Conservation (phyloP, 192 early-diverging fungal genomes). For the Phycomyces blakesleeanus region DNA sequence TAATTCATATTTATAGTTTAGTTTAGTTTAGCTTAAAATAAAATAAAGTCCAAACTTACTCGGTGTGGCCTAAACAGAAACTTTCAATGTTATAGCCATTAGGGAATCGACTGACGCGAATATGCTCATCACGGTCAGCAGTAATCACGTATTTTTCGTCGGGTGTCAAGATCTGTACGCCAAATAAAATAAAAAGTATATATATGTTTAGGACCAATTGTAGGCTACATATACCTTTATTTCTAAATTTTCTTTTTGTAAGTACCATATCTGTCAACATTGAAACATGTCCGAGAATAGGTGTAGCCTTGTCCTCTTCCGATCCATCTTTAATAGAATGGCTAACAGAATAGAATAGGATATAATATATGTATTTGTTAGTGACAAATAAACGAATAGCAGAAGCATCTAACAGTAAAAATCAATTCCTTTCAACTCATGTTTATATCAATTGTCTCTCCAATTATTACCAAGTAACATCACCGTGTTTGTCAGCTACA, state of each 20-base stretch:
- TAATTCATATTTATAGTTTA: conserved; percentile 15
- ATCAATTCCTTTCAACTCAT: no score
- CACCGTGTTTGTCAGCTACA: conserved; percentile 94
- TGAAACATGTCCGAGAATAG: conserved; percentile 88
- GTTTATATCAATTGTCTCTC: no score
- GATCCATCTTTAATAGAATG: conserved; percentile 30
- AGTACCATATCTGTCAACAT: conserved; percentile 84
- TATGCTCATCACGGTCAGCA: conserved; percentile 96
- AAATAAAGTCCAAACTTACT: conserved; percentile 43
- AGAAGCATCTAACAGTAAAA: no score
- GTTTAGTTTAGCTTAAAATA: background rate
- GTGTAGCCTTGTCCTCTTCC: conserved; percentile 33
- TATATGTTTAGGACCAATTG: no score
- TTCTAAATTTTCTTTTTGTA: background rate
- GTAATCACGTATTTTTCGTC: conserved; percentile 76
- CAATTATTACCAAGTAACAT: conserved; percentile 84
- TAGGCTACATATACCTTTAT: background rate
- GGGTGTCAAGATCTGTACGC: conserved; percentile 50
- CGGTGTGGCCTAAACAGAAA: conserved; percentile 88
- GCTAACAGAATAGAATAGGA: conserved; percentile 19
- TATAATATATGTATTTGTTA: no score
- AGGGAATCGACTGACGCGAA: conserved; percentile 90
- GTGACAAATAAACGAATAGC: no score
- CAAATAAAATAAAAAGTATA: background rate
- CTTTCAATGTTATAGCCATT: conserved; percentile 84